phyloP scores from a whole-genome alignment of 331 rosid species.

The Malus hybrid region DNA sequence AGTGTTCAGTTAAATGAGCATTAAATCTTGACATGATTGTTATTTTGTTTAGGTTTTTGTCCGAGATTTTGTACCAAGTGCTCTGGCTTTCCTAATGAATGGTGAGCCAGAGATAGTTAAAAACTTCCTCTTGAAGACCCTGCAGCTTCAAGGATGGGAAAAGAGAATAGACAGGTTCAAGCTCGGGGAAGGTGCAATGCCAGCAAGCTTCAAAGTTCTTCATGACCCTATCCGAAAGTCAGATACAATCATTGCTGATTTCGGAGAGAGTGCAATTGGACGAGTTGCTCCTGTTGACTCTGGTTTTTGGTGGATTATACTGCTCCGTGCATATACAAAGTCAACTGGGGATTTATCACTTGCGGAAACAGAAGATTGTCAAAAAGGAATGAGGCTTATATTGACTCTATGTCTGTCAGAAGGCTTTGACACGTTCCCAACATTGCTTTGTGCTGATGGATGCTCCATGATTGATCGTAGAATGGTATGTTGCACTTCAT shows the following conservation, averaged over 20 bases:
- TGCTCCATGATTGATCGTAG: conserved; percentile 95
- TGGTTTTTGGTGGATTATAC: conserved; percentile 98
- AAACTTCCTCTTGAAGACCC: conserved; percentile 85
- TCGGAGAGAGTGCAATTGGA: conserved; percentile 98
- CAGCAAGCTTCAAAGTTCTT: conserved; percentile 96
- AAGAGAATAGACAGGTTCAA: conserved; percentile 88
- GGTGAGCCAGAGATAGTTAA: conserved; percentile 96
- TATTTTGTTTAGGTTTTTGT: conserved; percentile 67
- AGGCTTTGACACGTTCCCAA: conserved; percentile 96
- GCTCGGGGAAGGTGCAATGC: conserved; percentile 99
- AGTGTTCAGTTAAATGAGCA: neutral
- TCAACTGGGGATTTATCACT: conserved; percentile 85
- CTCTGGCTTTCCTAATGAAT: conserved; percentile 90
- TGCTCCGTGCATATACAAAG: conserved; percentile 94
- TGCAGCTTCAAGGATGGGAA: conserved; percentile 96
- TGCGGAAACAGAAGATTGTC: conserved; percentile 76
- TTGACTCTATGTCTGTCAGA: conserved; percentile 86
- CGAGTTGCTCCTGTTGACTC: conserved; percentile 99
- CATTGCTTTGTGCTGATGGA: conserved; percentile 97
- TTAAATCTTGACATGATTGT: neutral
- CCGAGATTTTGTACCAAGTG: conserved; percentile 97
- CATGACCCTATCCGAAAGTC: conserved; percentile 80
- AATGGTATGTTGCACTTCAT: conserved; percentile 49
- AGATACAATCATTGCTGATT: conserved; percentile 82
- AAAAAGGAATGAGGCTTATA: conserved; percentile 94